phyloP scores from a whole-genome alignment of 305 asterid genomes.

The Fraxinus velutina region DNA sequence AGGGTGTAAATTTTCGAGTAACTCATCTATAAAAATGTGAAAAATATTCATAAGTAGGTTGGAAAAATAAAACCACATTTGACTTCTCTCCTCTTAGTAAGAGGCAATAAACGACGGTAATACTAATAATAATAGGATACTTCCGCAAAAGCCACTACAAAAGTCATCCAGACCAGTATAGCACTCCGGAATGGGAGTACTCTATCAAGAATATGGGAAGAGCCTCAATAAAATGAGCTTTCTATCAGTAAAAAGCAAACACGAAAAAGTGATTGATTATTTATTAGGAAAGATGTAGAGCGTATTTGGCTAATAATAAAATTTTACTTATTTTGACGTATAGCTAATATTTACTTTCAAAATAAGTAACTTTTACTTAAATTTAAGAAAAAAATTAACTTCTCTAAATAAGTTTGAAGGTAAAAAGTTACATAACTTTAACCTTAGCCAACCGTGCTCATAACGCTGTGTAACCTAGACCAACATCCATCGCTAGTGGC shows the following conservation, averaged over 20 bases:
- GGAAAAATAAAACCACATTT: background rate
- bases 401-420: no score
- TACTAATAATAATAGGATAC: conserved; percentile 12
- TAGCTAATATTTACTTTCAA: background rate
- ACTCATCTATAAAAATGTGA: no score
- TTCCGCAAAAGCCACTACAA: conserved; percentile 40
- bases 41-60: no score
- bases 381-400: no score
- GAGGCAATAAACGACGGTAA: background rate
- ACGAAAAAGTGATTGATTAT: background rate
- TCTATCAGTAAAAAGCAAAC: background rate
- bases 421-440: no score
- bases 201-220: conserved; percentile 38
- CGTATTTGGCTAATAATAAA: background rate
- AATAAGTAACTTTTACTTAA: background rate
- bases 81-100: background rate
- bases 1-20: no score
- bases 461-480: background rate
- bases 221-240: conserved; percentile 20
- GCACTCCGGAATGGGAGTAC: conserved; percentile 32
- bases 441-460: background rate
- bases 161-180: conserved; percentile 30
- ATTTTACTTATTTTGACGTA: no score
- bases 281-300: background rate
- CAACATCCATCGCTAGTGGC: conserved; percentile 37